phyloP scores from a whole-genome alignment of 306 rosid species.

The Rosa multiflora region DNA sequence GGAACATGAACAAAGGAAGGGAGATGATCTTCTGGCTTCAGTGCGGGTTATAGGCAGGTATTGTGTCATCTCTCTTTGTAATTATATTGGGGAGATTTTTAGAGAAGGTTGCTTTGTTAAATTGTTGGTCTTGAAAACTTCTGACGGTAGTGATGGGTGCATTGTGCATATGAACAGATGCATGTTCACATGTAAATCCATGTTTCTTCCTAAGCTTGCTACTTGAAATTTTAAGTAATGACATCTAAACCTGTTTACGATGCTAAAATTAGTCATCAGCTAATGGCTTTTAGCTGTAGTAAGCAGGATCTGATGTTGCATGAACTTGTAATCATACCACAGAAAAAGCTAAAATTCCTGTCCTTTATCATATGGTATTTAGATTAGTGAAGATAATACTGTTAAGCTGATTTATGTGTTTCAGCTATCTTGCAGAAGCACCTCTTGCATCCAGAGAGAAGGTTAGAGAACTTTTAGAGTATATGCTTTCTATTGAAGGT shows the following conservation, averaged over 20 bases:
- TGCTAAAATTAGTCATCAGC: background rate
- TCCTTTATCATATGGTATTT: background rate
- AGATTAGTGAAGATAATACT: background rate
- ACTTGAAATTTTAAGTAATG: background rate
- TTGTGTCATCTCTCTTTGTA: background rate
- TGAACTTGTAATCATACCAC: background rate
- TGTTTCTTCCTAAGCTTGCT: background rate
- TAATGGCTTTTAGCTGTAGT: background rate
- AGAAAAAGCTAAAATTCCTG: background rate
- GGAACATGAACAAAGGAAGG: conserved; percentile 82
- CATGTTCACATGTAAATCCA: background rate
- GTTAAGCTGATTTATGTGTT: conserved; percentile 23
- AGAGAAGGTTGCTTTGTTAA: background rate
- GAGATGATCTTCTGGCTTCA: conserved; percentile 91
- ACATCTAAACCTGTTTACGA: background rate
- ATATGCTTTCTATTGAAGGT: conserved; percentile 78
- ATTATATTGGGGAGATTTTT: background rate
- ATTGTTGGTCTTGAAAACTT: background rate
- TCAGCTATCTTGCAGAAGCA: conserved; percentile 95
- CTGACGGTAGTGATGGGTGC: background rate
- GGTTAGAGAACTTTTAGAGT: conserved; percentile 69
- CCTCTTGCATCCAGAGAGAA: conserved; percentile 78
- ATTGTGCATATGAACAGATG: background rate
- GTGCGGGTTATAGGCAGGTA: conserved; percentile 94
- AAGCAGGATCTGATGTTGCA: background rate